Base-by-base conservation (phyloP, 2,329 filamentous ascomycete genomes). In the Botrytis sinoallii region DNA sequence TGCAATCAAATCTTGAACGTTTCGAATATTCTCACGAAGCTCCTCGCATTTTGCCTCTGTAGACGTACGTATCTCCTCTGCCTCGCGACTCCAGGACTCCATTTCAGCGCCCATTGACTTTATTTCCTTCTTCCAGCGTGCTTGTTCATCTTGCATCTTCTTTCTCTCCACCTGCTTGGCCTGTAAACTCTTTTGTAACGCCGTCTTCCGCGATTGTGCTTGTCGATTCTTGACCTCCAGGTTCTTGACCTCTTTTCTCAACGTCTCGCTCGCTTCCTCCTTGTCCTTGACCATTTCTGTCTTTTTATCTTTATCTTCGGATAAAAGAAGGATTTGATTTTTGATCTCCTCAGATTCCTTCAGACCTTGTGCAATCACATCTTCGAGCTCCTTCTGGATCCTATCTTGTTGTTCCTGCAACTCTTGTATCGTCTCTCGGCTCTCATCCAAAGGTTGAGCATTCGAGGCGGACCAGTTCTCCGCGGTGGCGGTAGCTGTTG, bases 261-360 rank as follows among this genome's bases (percentile, higher is more conserved):
- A 84, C 80, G 94, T 94, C 63, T 93, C 91, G 67, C 94, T 98
- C 69, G 91, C 92, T 79, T 97, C 94, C 77, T 98, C 95, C 82
- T 97, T 97, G 80, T 97, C 93, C 81, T 93, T 96, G 71, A 96
- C 86, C 32, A 91, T 87, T 75, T 91, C 91, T 79, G 88, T 91
- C 81, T 97, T 90, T 69, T 91, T 88, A 77, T 97, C 93, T 74
- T 93, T 92, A 79, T 97, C 93, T 74, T 90, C 90, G 72, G 91
- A 89, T 46, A 97, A 81, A 63, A 93, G 89, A 57, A 89, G 88
- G 76, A 93, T 84, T 70, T 88, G 83, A n/a, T 86, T 85, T 76
- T 88, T 89, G 74, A 89, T 90, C 70, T 95, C 93, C 55, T 89
- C 89, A 73, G 93, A 90, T 75, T 95, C 93, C 71, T 89, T 92